Conservation (phyloP, 495 filamentous ascomycete genomes). For the Aspergillus indologenus region DNA sequence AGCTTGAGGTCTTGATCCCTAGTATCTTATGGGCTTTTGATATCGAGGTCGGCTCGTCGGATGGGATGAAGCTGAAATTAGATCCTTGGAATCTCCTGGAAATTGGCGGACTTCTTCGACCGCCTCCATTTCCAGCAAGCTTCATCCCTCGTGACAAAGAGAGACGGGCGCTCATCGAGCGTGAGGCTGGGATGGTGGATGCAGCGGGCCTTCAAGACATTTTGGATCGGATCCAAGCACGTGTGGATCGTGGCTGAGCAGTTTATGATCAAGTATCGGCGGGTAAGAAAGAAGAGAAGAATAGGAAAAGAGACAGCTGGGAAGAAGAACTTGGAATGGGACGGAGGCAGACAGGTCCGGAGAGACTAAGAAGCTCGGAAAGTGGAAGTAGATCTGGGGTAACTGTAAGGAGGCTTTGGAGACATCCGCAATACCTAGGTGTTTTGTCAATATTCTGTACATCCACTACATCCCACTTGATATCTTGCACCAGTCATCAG, state of each 20-base stretch:
- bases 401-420: no score
- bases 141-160: neutral
- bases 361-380: no score
- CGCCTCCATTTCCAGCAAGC: neutral
- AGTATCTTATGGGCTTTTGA: neutral
- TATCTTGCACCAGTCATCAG: no score
- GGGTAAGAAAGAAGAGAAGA: no score
- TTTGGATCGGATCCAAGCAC: neutral
- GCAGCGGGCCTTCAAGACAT: neutral
- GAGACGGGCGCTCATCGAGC: neutral
- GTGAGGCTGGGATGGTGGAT: neutral
- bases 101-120: neutral
- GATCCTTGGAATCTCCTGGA: neutral
- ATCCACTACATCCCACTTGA: no score
- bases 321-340: no score
- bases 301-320: no score
- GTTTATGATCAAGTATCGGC: no score
- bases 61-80: neutral
- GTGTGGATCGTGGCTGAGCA: neutral
- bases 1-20: neutral
- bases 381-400: no score
- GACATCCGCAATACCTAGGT: no score
- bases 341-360: no score
- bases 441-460: no score
- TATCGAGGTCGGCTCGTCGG: neutral